Conservation (phyloP, 2,329 filamentous ascomycete genomes). For the Neonectria magnoliae region DNA sequence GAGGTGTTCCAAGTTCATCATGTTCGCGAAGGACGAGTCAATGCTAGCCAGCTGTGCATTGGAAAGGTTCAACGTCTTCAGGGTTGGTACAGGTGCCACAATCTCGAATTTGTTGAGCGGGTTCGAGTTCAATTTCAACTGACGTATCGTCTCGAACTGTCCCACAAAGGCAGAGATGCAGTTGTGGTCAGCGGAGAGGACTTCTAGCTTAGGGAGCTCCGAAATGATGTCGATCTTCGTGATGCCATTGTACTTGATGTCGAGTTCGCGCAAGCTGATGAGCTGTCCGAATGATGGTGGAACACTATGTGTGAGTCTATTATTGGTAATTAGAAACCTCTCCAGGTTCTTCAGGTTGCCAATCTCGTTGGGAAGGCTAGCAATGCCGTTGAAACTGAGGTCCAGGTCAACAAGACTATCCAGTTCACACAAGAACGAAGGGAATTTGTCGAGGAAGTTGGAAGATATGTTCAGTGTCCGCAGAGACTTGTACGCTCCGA, state of each 20-base stretch:
- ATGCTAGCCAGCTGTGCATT: slow-evolving; percentile 92
- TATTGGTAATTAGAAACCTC: slow-evolving; percentile 94
- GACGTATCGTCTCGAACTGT: slow-evolving; percentile 84
- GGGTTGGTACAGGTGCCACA: slow-evolving; percentile 76
- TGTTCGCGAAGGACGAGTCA: slow-evolving; percentile 87
- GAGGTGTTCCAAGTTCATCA: slow-evolving; percentile 87
- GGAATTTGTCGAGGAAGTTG: slow-evolving; percentile 88
- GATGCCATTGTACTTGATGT: slow-evolving; percentile 93
- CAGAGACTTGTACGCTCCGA: slow-evolving; percentile 80
- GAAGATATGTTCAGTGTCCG: slow-evolving; percentile 92
- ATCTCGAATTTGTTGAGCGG: slow-evolving; percentile 95
- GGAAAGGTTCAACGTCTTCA: slow-evolving; percentile 89
- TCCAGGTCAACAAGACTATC: slow-evolving; percentile 90
- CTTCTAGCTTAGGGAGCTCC: slow-evolving; percentile 85
- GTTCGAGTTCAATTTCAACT: slow-evolving; percentile 91
- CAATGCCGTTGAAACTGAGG: slow-evolving; percentile 95
- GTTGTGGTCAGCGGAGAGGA: slow-evolving; percentile 91
- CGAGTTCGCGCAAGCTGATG: slow-evolving; percentile 84
- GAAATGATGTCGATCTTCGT: slow-evolving; percentile 89
- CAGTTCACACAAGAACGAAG: slow-evolving; percentile 83
- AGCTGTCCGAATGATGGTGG: slow-evolving; percentile 79
- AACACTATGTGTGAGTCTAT: slow-evolving; percentile 80
- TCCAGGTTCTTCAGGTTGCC: slow-evolving; percentile 83
- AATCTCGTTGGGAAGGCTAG: slow-evolving; percentile 78
- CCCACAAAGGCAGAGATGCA: slow-evolving; percentile 89